A percentile compares a stretch with the other conserved stretches of the same genome.
Conservation (phyloP, 306 rosid genomes). For the Medicago lupulina region DNA sequence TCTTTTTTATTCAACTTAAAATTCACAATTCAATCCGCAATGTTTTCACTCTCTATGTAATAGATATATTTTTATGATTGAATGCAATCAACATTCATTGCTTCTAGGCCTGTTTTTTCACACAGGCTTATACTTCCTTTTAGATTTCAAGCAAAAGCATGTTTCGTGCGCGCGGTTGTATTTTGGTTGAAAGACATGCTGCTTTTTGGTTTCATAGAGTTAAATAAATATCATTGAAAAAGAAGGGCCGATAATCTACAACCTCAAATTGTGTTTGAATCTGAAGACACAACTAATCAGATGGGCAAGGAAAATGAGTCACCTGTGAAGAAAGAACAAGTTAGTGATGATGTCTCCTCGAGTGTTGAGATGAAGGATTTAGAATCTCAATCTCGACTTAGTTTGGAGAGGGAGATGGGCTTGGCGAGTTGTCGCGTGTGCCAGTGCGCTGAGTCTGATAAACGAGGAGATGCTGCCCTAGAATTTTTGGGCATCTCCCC, state of each 20-base stretch:
- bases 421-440: constrained; percentile 86
- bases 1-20: neutral
- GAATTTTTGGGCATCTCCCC: constrained; percentile 74
- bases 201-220: constrained; percentile 19
- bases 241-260: constrained; percentile 46
- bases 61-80: neutral
- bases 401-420: constrained; percentile 66
- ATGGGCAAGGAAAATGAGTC: constrained; percentile 59
- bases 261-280: constrained; percentile 36
- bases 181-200: constrained; percentile 24
- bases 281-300: constrained; percentile 27
- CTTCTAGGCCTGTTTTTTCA: neutral
- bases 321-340: constrained; percentile 48
- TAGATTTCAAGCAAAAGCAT: constrained; percentile 10
- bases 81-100: constrained; percentile 8
- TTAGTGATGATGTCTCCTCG: constrained; percentile 45
- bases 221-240: constrained; percentile 27
- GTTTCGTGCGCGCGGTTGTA: neutral
- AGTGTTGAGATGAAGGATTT: constrained; percentile 53
- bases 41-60: no score
- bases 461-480: constrained; percentile 77
- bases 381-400: constrained; percentile 58
- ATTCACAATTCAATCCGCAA: neutral
- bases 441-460: constrained; percentile 90
- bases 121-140: constrained; percentile 10